phyloP scores from a whole-genome alignment of 768 basidiomycete species.

The Cystobasidiopsis lactophilus region DNA sequence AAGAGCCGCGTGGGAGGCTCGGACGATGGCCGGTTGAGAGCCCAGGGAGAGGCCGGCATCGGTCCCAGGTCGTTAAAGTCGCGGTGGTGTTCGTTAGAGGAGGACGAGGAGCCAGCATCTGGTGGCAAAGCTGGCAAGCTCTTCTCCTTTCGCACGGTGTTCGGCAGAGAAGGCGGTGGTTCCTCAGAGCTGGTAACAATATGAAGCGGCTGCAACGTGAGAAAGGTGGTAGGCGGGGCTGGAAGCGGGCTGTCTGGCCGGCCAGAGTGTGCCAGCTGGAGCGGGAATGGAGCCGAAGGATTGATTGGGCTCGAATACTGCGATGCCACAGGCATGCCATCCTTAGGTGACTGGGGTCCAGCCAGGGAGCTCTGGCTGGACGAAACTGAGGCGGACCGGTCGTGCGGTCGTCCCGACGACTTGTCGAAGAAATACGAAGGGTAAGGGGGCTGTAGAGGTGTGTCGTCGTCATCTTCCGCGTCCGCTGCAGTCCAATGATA shows the following conservation, averaged over 20 bases:
- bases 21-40: no score
- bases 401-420: neutral
- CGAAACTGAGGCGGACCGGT: neutral
- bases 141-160: slow-evolving; percentile 8
- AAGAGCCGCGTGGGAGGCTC: no score
- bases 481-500: neutral
- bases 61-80: no score
- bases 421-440: no score
- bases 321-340: neutral
- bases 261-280: neutral
- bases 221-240: no score
- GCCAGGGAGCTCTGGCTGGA: neutral
- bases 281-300: neutral
- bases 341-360: neutral
- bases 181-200: no score
- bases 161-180: neutral
- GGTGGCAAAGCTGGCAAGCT: slow-evolving; percentile 10
- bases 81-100: no score
- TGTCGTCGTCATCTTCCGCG: neutral
- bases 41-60: no score
- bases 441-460: no score
- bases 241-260: no score
- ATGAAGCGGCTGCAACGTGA: no score
- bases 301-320: neutral
- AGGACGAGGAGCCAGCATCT: neutral